Evolutionary conservation across 1,284 basidiomycete genomes (phyloP).

Genomic region (Pisolithus thermaeus): DNA sequence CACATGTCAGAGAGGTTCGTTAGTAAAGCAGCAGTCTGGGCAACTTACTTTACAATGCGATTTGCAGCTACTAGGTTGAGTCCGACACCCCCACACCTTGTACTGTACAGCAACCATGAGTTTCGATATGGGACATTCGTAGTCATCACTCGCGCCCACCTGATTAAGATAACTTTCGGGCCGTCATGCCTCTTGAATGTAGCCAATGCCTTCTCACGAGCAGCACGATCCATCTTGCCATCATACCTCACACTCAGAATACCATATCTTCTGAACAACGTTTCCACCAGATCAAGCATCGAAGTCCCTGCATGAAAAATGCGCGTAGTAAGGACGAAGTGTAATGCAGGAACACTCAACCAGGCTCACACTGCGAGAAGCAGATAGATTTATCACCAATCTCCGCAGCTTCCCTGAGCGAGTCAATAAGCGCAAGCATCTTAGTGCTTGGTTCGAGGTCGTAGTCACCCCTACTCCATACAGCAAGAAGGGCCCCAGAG

Average conservation of each 20-base stretch:
- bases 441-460: conserved; percentile 62
- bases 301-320: conserved; percentile 51
- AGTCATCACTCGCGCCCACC: conserved; percentile 33
- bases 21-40: too few species aligned
- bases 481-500: conserved; percentile 39
- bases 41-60: conserved; percentile 57
- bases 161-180: conserved; percentile 59
- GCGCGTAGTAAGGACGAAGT: neutral
- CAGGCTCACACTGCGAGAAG: conserved; percentile 59
- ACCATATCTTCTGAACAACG: conserved; percentile 48
- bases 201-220: conserved; percentile 44
- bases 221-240: conserved; percentile 52
- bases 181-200: conserved; percentile 49
- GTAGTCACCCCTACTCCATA: conserved; percentile 50
- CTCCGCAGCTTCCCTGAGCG: conserved; percentile 54
- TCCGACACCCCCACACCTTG: conserved; percentile 64
- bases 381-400: conserved; percentile 63
- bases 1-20: too few species aligned
- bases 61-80: conserved; percentile 62
- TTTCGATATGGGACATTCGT: neutral
- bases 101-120: conserved; percentile 32
- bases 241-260: conserved; percentile 59
- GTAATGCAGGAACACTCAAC: neutral
- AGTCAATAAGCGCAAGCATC: conserved; percentile 52
- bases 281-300: conserved; percentile 62